These are phyloP conservation scores for Mortierella sp. DNA, from an alignment of 371 early-diverging fungal genomes.

Conservation along the genomic window DNA sequence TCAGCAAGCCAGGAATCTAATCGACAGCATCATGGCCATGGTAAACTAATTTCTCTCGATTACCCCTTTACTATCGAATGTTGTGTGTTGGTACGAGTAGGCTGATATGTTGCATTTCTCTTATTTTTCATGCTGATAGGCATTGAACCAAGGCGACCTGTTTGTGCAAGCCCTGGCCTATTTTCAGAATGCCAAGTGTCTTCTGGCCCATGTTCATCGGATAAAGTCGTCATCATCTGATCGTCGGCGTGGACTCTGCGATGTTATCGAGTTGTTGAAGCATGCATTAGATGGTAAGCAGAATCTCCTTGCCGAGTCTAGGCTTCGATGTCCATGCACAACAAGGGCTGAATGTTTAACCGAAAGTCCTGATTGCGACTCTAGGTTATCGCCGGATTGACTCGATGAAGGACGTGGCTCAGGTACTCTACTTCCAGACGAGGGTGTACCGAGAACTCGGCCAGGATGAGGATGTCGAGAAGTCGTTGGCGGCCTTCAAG, in stretches of 20 bases:
- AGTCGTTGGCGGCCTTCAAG: constrained; percentile 11
- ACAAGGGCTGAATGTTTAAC: background rate
- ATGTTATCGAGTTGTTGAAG: constrained; percentile 10
- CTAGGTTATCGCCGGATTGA: constrained; percentile 29
- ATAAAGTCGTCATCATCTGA: background rate
- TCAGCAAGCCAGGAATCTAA: constrained; percentile 27
- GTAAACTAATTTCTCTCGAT: background rate
- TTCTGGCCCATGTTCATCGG: constrained; percentile 17
- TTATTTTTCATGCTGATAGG: constrained; percentile 9
- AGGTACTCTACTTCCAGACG: constrained; percentile 41
- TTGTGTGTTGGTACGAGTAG: background rate
- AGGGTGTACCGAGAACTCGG: constrained; percentile 21
- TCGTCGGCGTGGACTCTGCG: background rate
- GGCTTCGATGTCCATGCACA: background rate
- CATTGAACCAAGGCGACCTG: constrained; percentile 36
- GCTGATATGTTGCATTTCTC: background rate
- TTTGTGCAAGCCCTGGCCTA: constrained; percentile 38
- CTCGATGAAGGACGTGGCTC: constrained; percentile 27
- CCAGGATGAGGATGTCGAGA: constrained; percentile 4
- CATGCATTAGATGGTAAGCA: constrained; percentile 13
- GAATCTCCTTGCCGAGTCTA: too few species aligned
- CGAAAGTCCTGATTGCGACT: background rate
- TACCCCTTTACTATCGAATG: too few species aligned
- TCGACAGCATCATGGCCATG: constrained; percentile 34
- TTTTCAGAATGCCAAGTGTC: constrained; percentile 43